phyloP scores from a whole-genome alignment of 805 yeast species.

The Candida ulmi region DNA sequence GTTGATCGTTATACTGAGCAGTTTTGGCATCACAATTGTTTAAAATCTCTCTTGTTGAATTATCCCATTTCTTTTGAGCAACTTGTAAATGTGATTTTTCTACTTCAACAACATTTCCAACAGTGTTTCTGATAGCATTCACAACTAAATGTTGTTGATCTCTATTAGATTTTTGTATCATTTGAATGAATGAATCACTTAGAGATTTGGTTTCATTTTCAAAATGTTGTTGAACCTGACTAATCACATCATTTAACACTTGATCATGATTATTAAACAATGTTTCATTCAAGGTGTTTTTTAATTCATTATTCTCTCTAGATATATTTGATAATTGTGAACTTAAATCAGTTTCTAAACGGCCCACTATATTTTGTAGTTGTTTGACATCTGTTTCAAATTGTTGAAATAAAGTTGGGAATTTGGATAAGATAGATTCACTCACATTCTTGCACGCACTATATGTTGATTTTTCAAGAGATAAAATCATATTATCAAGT shows the following conservation, averaged over 20 bases:
- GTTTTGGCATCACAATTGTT: conserved; percentile 17
- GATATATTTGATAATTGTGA: conserved; percentile 18
- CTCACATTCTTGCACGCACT: conserved; percentile 20
- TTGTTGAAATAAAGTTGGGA: conserved; percentile 18
- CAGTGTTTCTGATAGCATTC: conserved; percentile 11
- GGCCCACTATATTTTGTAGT: conserved; percentile 6
- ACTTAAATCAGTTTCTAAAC: conserved; percentile 10
- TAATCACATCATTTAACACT: conserved; percentile 11
- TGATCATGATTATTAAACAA: conserved; percentile 20
- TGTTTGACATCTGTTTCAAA: conserved; percentile 11
- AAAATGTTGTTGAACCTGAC: conserved; percentile 9
- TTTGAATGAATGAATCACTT: conserved; percentile 13
- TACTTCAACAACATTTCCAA: conserved; percentile 11
- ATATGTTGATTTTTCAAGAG: conserved; percentile 14
- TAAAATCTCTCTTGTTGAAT: conserved; percentile 14
- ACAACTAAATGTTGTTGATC: conserved; percentile 14
- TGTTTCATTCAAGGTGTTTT: conserved; percentile 12
- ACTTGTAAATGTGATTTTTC: conserved; percentile 14
- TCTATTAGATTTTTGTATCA: conserved; percentile 14
- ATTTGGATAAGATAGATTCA: conserved; percentile 14
- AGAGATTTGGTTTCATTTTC: conserved; percentile 17
- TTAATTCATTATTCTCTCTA: conserved; percentile 20
- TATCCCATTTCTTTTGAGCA: conserved; percentile 16
- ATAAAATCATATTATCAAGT: conserved; percentile 7
- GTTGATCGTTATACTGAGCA: conserved; percentile 4